Evolutionary conservation across 495 filamentous ascomycete genomes (phyloP), one percentile per base, ranked within the genome.

Genomic region (Aspergillus baeticus): DNA sequence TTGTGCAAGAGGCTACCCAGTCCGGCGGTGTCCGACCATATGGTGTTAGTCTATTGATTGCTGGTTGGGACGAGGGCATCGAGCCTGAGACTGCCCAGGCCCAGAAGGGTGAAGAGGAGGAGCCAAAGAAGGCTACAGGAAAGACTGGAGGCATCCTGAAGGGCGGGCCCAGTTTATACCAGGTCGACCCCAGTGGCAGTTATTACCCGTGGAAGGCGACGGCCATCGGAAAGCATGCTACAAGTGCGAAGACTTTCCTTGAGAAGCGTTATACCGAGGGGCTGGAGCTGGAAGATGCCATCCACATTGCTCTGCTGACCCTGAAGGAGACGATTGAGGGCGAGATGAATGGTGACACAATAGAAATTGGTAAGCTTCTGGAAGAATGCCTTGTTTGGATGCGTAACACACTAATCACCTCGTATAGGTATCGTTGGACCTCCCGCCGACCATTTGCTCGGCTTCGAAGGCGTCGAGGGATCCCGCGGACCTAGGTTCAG

Each of bases 171-270:
- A 96, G 92, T 79, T 76, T 98, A 69, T 98, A 98, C 77, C 94
- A 98, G 77, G 94, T 98, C 52, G 94, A 98, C 77, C 94, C 94
- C 10, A 92, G 88, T 57, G 94, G 94, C 43, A 92, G 87, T 69
- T 97, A 98, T 67, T 98, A 97, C 74, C 94, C 94, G 20, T 98
- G 94, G 94, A 98, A 98, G 80, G 94, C 94, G 48, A 98, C 95
- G 59, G 94, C 94, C 39, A 98, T 98, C 67, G 94, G 95, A 57
- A 98, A 98, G 84, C 96, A 91, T 67, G 94, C 94, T 29, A 98
- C 94, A 15, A 94, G 89, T 62, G 94, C 94, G 45, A 98, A 98
- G 79, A 98, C 94, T 2, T 98, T 98, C 78, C 76, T 98, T 65
- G 94, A 98, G 83, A 98, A 98, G 84, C 80, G 94, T 71, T 98